Evolutionary conservation across 2,329 filamentous ascomycete genomes (phyloP).

Genomic region (Alternaria arbusti): DNA sequence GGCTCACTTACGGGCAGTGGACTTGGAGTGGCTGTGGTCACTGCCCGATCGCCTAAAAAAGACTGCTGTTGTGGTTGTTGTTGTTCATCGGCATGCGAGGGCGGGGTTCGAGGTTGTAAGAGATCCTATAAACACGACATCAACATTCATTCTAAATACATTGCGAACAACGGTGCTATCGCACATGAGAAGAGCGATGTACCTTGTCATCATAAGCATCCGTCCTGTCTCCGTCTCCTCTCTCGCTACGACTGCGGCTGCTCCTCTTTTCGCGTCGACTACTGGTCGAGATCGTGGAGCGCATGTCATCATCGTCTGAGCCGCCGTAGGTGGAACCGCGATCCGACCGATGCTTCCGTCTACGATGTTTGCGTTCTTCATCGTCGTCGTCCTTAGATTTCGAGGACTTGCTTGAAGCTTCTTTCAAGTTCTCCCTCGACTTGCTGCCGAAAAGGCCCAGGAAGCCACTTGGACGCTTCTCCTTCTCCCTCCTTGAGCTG

Average conservation of each 20-base stretch:
- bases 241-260: slow-evolving; percentile 47
- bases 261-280: slow-evolving; percentile 52
- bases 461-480: slow-evolving; percentile 54
- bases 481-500: slow-evolving; percentile 42
- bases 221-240: slow-evolving; percentile 44
- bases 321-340: slow-evolving; percentile 48
- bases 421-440: slow-evolving; percentile 48
- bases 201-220: slow-evolving; percentile 46
- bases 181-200: slow-evolving; percentile 42
- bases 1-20: slow-evolving; percentile 54
- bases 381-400: slow-evolving; percentile 46
- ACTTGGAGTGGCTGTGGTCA: slow-evolving; percentile 53
- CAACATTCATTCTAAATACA: slow-evolving; percentile 43
- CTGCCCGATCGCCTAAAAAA: slow-evolving; percentile 71
- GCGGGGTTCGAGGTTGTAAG: slow-evolving; percentile 33
- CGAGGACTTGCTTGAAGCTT: slow-evolving; percentile 42
- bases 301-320: slow-evolving; percentile 47
- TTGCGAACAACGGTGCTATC: slow-evolving; percentile 30
- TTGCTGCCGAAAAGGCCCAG: slow-evolving; percentile 57
- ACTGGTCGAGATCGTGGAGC: slow-evolving; percentile 44
- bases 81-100: slow-evolving; percentile 36
- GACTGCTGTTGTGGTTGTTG: slow-evolving; percentile 54
- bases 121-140: slow-evolving; percentile 41
- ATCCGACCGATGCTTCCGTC: slow-evolving; percentile 52
- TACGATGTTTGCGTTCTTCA: slow-evolving; percentile 52